Percentiles rank a stretch among this genome's conserved stretches.
Conservation (phyloP, 2,329 filamentous ascomycete species). For the Intubia oerlemansii region DNA sequence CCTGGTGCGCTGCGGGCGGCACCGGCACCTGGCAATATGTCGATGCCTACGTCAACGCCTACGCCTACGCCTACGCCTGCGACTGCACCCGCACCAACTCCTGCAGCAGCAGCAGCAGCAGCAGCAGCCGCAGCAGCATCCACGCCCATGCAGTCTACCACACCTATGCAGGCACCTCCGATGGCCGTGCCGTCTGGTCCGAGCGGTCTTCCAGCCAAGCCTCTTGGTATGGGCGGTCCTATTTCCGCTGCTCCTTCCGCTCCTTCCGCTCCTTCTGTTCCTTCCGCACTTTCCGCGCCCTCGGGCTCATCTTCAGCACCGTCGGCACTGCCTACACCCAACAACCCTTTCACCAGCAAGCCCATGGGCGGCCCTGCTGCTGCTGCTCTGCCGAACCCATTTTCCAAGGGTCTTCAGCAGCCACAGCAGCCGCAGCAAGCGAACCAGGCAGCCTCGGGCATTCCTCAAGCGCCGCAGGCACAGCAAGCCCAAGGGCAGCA, state of each 20-base stretch:
- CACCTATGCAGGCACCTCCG: background rate
- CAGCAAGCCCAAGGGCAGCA: slow-evolving; percentile 1
- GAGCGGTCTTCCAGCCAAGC: background rate
- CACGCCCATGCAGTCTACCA: slow-evolving; percentile 3
- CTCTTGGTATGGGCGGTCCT: background rate
- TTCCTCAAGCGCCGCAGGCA: slow-evolving; percentile 1
- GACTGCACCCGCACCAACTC: background rate
- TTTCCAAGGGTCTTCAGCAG: slow-evolving; percentile 5
- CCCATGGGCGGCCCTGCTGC: background rate
- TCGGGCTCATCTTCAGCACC: no score
- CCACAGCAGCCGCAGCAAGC: slow-evolving; percentile 1
- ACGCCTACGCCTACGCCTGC: background rate
- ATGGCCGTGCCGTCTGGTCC: background rate
- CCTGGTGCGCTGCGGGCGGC: background rate
- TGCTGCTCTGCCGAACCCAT: slow-evolving; percentile 8
- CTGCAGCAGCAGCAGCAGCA: background rate
- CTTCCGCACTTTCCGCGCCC: no score
- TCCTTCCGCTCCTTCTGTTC: no score
- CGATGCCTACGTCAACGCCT: background rate
- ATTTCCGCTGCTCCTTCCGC: no score
- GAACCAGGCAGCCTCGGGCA: slow-evolving; percentile 2
- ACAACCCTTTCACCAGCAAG: slow-evolving; percentile 6
- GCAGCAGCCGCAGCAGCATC: slow-evolving; percentile 2
- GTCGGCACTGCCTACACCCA: background rate
- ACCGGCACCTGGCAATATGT: background rate